These are phyloP conservation scores for Apiotrichum brassicae DNA, from an alignment of 1,284 basidiomycete genomes.

Conservation along the genomic window DNA sequence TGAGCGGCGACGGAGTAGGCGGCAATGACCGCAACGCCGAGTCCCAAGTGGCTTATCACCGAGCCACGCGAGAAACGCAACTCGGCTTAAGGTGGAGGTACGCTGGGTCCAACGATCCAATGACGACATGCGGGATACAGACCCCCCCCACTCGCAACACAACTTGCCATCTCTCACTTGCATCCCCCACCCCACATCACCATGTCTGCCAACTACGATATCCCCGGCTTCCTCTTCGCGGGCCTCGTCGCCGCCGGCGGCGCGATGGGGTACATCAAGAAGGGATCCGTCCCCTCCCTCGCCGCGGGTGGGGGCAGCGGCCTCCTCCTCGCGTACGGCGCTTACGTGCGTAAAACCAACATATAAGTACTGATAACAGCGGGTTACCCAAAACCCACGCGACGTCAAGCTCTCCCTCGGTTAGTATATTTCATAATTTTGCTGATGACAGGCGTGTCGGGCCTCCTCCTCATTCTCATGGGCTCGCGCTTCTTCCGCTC, in stretches of 20 bases:
- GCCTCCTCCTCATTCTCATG: slow-evolving; percentile 26
- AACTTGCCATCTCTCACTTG: no score
- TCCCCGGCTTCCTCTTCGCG: slow-evolving; percentile 32
- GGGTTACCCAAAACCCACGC: slow-evolving; percentile 24
- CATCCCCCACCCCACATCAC: background rate
- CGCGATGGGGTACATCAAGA: slow-evolving; percentile 31
- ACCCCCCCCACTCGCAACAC: no score
- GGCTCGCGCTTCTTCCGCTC: slow-evolving; percentile 26
- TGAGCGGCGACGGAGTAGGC: no score
- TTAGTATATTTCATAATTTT: slow-evolving; percentile 12
- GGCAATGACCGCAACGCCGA: no score
- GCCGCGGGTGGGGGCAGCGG: slow-evolving; percentile 28
- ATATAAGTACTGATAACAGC: slow-evolving; percentile 10
- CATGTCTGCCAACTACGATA: slow-evolving; percentile 12
- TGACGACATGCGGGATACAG: no score
- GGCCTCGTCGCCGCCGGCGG: slow-evolving; percentile 31
- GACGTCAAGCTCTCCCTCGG: slow-evolving; percentile 28
- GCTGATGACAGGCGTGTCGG: slow-evolving; percentile 19
- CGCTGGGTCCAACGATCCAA: no score
- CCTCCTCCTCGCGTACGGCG: slow-evolving; percentile 31
- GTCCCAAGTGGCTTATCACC: no score
- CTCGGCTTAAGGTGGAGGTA: no score
- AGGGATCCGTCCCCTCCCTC: slow-evolving; percentile 36
- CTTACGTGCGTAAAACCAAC: slow-evolving; percentile 26
- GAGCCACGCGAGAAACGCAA: no score